Base-by-base conservation (phyloP, 805 yeast species). In the Teunomyces pallodes region DNA sequence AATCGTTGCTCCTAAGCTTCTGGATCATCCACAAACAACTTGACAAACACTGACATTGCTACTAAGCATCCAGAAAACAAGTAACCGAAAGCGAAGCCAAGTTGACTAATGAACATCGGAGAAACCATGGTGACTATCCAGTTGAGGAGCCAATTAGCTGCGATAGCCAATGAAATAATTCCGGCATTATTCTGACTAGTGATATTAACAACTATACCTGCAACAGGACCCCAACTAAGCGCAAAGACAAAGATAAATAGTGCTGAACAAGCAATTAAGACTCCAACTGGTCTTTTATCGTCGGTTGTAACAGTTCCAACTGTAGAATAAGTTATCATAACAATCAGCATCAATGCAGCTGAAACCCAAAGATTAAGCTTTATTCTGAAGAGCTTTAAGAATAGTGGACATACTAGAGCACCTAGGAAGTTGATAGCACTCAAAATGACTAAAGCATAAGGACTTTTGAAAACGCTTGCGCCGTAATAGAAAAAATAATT, bases 401-500 rank as follows among this genome's bases (percentile, higher is more conserved):
- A 13, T 20, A 50, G 27, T 16, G 60, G 57, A 27, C 61, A 52
- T 9, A 47, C 24, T n/a, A 54, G 29, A 12, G 62, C 51, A 9
- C 66, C 64, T 7, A 47, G 46, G 24, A 63, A 48, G 43, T 61
- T 64, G 33, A 60, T 52, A 7, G 46, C 20, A 29, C 62, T 49
- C 53, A 64, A 41, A 31, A 50, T 40, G 3, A 55, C 50, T 9
- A 54, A 44, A 5, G 59, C 52, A n/a, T 52, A 45, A n/a, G 54
- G 49, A 12, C 55, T 39, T 6, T 56, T 49, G 49, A 63, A 62
- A 26, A 66, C 51, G 2, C 55, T 38, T 14, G 57, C 56, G 13
- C 67, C 66, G 40, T 56, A 69, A 50, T 67, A 68, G 35, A 69
- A 66, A 41, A 65, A 65, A 43, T 62, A 67, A 42, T 64, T 64